phyloP scores from a whole-genome alignment of 2,329 filamentous ascomycete species.

The Plenodomus lindquistii region DNA sequence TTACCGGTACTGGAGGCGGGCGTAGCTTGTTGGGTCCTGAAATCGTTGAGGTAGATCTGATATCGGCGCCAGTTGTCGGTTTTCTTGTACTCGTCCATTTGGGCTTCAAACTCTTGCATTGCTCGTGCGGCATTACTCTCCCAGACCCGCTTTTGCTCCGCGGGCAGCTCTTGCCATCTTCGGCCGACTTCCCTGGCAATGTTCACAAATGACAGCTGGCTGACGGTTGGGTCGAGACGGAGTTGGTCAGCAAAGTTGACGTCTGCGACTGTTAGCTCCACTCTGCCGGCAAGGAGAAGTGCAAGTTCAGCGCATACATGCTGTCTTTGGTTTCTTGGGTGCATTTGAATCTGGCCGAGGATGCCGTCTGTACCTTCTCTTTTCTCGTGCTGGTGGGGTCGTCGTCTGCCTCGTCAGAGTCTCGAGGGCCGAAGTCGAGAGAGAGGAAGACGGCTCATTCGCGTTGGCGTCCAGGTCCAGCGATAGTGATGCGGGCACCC shows the following conservation, averaged over 20 bases:
- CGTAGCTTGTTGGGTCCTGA: constrained; percentile 35
- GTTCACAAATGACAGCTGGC: constrained; percentile 43
- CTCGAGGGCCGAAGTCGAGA: constrained; percentile 38
- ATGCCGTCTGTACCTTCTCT: constrained; percentile 45
- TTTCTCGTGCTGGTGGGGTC: constrained; percentile 32
- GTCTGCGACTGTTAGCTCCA: constrained; percentile 28
- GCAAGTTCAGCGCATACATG: constrained; percentile 37
- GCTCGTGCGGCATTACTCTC: constrained; percentile 44
- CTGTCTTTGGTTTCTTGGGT: constrained; percentile 48
- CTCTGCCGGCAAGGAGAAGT: neutral
- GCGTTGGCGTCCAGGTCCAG: constrained; percentile 26
- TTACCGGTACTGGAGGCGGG: constrained; percentile 15
- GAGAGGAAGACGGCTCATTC: constrained; percentile 22
- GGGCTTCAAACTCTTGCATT: constrained; percentile 44
- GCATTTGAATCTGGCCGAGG: constrained; percentile 43
- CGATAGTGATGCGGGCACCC: constrained; percentile 30
- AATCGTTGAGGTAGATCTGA: constrained; percentile 41
- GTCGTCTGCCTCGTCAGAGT: constrained; percentile 26
- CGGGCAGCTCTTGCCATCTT: constrained; percentile 43
- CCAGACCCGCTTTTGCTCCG: constrained; percentile 44
- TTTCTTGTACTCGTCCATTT: constrained; percentile 47
- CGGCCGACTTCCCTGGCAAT: constrained; percentile 46
- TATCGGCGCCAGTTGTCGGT: constrained; percentile 44
- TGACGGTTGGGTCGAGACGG: constrained; percentile 41
- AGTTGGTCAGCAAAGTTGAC: constrained; percentile 49